Base-by-base conservation (phyloP, 441 rosid genomes). In the Euphorbia schlechtendalii region DNA sequence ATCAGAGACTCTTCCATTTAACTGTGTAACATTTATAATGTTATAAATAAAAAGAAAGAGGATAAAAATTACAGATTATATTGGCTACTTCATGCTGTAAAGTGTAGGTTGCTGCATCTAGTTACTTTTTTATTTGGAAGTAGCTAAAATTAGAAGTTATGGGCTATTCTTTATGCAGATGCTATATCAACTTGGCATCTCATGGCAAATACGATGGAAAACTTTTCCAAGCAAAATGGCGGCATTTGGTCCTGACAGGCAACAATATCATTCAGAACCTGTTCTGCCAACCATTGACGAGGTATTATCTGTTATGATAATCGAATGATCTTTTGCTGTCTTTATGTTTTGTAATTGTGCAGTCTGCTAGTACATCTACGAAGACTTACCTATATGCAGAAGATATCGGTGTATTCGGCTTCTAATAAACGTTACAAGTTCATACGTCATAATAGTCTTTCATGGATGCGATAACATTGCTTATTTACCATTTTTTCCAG, bases 121-220 rank as follows among this genome's bases (percentile, higher is more conserved):
- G 36, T 40, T 53, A 27, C 22, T 46, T 46, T 30, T 57, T n/a
- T 25, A 9, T 34, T 1, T 27, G 24, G 53, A 25, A 25, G 40
- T 55, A 38, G 59, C 36, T 27, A 34, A 8, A 55, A 6, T 25
- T 41, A 11, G 22, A 55, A 25, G n/a, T 61, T 52, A 11, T 18
- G 24, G 40, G 24, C 34, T 30, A n/a, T 25, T 59, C 57, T 62
- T 64, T 77, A 40, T 73, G 66, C 82, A 94, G 99, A 85, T 94
- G 73, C 87, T 94, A 69, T 81, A 85, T 78, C 99, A 94, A 80
- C 96, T 91, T 82, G 88, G 88, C 61, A 59, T 82, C 74, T 94
- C 89, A 66, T 94, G 99, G 99, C 79, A 82, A 66, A 66, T 91
- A 70, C 93, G 98, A 27, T 94, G 99, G 99, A 70, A 58, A 64